These are phyloP conservation scores for Tetradesmus lagerheimii DNA, from an alignment of 139 green algal species.

Conservation along the genomic window DNA sequence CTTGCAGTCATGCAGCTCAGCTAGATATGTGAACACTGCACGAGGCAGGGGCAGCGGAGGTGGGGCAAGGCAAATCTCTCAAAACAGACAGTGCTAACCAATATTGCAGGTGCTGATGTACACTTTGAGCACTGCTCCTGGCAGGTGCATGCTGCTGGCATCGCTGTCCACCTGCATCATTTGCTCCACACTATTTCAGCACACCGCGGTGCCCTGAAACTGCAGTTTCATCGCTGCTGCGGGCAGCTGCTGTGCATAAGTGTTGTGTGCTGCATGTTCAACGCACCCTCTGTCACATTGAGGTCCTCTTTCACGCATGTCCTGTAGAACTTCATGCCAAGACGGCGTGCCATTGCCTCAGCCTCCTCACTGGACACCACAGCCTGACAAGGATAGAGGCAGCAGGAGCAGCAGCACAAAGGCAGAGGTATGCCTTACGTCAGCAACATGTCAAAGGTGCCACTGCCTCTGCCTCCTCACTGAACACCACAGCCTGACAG, in stretches of 20 bases:
- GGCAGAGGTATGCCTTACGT: too few relatives aligned
- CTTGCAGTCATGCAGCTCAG: conserved; percentile 67
- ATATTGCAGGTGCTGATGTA: not conserved
- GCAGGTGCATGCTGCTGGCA: not conserved
- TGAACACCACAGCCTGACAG: too few relatives aligned
- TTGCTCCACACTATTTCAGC: too few relatives aligned
- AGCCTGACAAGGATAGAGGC: conserved; percentile 24
- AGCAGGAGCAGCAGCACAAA: conserved; percentile 1
- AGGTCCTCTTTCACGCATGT: conserved; percentile 85
- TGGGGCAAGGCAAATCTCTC: not conserved
- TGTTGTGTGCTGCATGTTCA: too few relatives aligned
- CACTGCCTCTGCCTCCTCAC: too few relatives aligned
- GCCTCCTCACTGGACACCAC: conserved; percentile 70
- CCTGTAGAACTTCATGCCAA: conserved; percentile 79
- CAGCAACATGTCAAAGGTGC: too few relatives aligned
- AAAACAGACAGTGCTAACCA: too few relatives aligned
- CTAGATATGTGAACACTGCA: conserved; percentile 74
- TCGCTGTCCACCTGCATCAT: not conserved
- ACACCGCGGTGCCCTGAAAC: too few relatives aligned
- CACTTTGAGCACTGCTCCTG: not conserved
- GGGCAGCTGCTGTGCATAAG: too few relatives aligned
- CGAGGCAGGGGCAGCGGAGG: not conserved
- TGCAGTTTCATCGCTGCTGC: not conserved
- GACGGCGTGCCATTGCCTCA: conserved; percentile 66
- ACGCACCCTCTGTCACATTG: conserved; percentile 74